Evolutionary conservation across 805 yeast genomes (phyloP), one percentile per base, ranked within the genome.

Genomic region (Ogataea nitratoaversa): DNA sequence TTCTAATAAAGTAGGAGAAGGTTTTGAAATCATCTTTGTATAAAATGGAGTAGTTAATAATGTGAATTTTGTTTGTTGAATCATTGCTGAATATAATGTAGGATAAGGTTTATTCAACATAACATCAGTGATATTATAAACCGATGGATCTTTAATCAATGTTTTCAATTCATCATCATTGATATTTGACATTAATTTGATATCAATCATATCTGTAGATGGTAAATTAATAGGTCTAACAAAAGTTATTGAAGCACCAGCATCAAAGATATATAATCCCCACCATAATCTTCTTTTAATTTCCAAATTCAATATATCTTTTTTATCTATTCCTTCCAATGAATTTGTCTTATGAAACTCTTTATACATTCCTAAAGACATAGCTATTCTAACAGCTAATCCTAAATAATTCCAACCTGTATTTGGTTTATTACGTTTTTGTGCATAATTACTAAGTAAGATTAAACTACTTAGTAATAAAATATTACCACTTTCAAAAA

Each of bases 341-440:
- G 42, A 2, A 43, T 30, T 38, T 65, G 43, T 57, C 11, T 28
- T 32, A 24, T 37, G 36, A 44, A 75, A 71, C 45, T 79, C 84
- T 38, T 72, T 73, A 52, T 78, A 74, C 19, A 81, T 59, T 4
- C 87, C 89, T 30, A 82, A 56, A 0, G 83, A 79, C 49, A 76
- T 64, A 0, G 87, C 85, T 82, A 81, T 79, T 45, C 83, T 65
- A 8, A 78, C 71, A 0, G 84, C 81, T 14, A 78, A 62, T 11
- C 88, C 87, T 27, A 79, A 61, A 47, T 75, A 78, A 49, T 77
- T 77, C 83, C 86, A 82, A 19, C 82, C 82, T 0, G 85, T 72
- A 56, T 80, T 80, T 40, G 83, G 81, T 48, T 77, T 78, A 49
- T 79, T 76, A 36, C 84, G 67, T 59, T 78, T 78, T 52, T 78